Percentiles rank a stretch among this genome's conserved stretches.
phyloP scores from a whole-genome alignment of 2,329 filamentous ascomycete species.

The Ophiocordyceps unilateralis region DNA sequence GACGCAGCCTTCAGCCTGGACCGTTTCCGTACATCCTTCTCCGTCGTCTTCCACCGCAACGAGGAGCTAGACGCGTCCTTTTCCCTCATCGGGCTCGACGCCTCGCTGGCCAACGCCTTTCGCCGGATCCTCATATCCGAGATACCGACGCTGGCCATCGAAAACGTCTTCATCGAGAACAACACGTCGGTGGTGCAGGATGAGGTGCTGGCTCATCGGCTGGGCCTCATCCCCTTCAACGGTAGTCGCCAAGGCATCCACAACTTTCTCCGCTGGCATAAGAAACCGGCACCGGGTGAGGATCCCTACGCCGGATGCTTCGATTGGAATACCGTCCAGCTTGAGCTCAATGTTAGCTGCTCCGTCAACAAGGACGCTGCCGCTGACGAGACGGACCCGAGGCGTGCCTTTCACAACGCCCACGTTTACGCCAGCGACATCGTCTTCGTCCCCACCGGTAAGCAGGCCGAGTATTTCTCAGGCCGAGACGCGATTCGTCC shows the following conservation, averaged over 20 bases:
- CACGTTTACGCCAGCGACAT: slow-evolving; percentile 70
- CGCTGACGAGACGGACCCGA: slow-evolving; percentile 60
- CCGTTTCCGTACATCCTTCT: slow-evolving; percentile 52
- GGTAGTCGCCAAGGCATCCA: slow-evolving; percentile 59
- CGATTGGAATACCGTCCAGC: slow-evolving; percentile 76
- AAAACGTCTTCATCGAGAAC: slow-evolving; percentile 83
- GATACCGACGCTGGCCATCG: slow-evolving; percentile 85
- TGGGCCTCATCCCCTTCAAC: slow-evolving; percentile 80
- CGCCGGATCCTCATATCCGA: slow-evolving; percentile 90
- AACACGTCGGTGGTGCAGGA: slow-evolving; percentile 98
- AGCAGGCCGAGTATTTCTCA: slow-evolving; percentile 51
- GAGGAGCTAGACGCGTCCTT: slow-evolving; percentile 63
- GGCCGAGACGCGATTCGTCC: slow-evolving; percentile 53
- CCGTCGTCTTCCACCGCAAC: slow-evolving; percentile 73
- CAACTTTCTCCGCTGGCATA: slow-evolving; percentile 67
- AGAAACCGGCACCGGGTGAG: slow-evolving; percentile 47
- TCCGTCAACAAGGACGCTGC: slow-evolving; percentile 59
- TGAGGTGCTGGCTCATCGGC: slow-evolving; percentile 78
- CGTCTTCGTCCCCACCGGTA: slow-evolving; percentile 57
- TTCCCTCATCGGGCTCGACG: slow-evolving; percentile 81
- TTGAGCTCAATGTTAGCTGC: slow-evolving; percentile 65
- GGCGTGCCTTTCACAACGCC: slow-evolving; percentile 71
- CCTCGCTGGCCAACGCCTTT: slow-evolving; percentile 90
- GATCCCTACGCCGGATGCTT: slow-evolving; percentile 41
- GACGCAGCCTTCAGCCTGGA: slow-evolving; percentile 65